These are phyloP conservation scores for Thielaviopsis euricoi DNA, from an alignment of 2,329 filamentous ascomycete species.

Conservation along the genomic window DNA sequence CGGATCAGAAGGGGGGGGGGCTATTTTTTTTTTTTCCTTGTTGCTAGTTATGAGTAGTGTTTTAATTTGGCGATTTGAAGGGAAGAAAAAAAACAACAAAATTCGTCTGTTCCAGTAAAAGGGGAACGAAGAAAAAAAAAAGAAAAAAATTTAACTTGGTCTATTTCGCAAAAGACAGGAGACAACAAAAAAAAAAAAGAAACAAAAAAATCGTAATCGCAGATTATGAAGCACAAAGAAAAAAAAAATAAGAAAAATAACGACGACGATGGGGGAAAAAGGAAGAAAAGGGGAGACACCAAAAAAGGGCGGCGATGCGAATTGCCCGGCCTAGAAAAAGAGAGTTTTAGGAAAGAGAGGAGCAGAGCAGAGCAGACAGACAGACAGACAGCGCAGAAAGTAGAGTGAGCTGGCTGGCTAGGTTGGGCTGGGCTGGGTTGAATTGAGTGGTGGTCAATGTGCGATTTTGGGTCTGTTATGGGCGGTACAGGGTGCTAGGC, in stretches of 20 bases:
- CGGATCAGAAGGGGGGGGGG: background rate
- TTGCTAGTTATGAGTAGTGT: background rate
- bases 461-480: too few species aligned
- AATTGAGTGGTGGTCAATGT: too few species aligned
- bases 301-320: background rate
- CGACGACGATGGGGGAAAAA: constrained; percentile 19
- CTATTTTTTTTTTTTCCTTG: too few species aligned
- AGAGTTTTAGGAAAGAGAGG: background rate
- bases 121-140: background rate
- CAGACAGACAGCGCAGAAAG: background rate
- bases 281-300: background rate
- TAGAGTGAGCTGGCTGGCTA: too few species aligned
- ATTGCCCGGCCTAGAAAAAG: background rate
- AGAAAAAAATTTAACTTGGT: background rate
- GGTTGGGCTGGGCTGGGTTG: too few species aligned
- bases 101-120: background rate
- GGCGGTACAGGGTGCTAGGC: too few species aligned
- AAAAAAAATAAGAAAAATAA: too few species aligned
- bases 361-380: too few species aligned
- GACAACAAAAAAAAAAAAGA: background rate
- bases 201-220: background rate
- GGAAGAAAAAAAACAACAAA: background rate
- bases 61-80: background rate
- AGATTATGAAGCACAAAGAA: constrained; percentile 16
- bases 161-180: background rate